Evolutionary conservation across 805 yeast species (phyloP).

Genomic region (Wickerhamomyces sydowiorum): DNA sequence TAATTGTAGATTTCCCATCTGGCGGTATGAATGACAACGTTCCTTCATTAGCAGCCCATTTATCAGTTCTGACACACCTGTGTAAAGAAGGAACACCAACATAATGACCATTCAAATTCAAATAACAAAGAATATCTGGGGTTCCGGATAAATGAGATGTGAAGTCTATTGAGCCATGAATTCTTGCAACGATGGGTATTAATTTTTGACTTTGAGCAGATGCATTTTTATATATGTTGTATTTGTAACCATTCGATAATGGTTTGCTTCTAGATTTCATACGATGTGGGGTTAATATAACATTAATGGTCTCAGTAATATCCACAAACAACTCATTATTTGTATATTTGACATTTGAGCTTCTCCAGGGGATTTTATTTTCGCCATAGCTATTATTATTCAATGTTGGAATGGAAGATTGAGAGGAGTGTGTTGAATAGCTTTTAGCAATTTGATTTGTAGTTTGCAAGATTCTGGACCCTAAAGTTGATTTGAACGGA

Average conservation of each 20-base stretch:
- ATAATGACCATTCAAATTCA: conserved; percentile 41
- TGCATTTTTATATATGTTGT: conserved; percentile 2
- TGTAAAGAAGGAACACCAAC: conserved; percentile 65
- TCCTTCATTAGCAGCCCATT: conserved; percentile 45
- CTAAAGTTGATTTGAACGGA: conserved; percentile 39
- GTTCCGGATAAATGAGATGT: conserved; percentile 69
- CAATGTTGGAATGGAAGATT: conserved; percentile 5
- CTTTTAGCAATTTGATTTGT: conserved; percentile 27
- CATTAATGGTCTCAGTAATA: conserved; percentile 57
- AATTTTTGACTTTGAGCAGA: conserved; percentile 5
- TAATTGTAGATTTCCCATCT: conserved; percentile 65
- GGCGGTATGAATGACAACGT: conserved; percentile 75
- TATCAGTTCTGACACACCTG: conserved; percentile 51
- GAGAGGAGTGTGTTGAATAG: conserved; percentile 13
- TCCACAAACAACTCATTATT: conserved; percentile 87
- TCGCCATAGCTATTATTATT: conserved; percentile 6
- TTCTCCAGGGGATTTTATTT: conserved; percentile 69
- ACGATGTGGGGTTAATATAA: conserved; percentile 36
- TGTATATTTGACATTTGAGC: conserved; percentile 59
- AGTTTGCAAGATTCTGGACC: conserved; percentile 27
- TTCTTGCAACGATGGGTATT: conserved; percentile 43
- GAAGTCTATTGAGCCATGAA: conserved; percentile 60
- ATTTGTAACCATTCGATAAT: neutral
- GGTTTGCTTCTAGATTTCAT: neutral
- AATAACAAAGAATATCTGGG: conserved; percentile 60